A percentile compares a stretch with the other conserved stretches of the same genome.
phyloP scores from a whole-genome alignment of 495 filamentous ascomycete species.

The Paragyromitra xinjiangensis region DNA sequence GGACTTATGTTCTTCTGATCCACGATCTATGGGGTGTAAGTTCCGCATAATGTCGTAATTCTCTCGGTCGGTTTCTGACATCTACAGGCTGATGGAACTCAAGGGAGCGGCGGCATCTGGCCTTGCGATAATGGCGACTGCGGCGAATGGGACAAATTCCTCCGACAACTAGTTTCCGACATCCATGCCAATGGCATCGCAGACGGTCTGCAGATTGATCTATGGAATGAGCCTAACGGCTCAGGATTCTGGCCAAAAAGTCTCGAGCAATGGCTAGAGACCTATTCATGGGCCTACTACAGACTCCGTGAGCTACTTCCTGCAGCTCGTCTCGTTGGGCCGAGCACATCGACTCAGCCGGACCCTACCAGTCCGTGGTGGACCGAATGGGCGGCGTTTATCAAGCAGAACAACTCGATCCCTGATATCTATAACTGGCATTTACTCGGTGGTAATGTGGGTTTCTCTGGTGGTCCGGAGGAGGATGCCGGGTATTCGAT shows the following conservation, averaged over 20 bases:
- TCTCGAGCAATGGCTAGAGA: constrained; percentile 11
- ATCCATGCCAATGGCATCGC: constrained; percentile 9
- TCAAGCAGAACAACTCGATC: constrained; percentile 13
- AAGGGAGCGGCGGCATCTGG: constrained; percentile 17
- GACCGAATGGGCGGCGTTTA: constrained; percentile 13
- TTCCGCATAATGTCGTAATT: neutral
- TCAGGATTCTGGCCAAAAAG: constrained; percentile 9
- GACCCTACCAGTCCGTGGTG: constrained; percentile 1
- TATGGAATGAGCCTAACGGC: constrained; percentile 17
- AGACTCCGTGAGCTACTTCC: constrained; percentile 7
- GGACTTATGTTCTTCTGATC: constrained; percentile 17
- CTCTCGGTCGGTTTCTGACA: neutral
- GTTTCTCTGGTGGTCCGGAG: constrained; percentile 12
- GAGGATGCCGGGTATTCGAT: constrained; percentile 16
- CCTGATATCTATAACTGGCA: constrained; percentile 25
- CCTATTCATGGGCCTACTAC: constrained; percentile 18
- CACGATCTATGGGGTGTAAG: constrained; percentile 14
- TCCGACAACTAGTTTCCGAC: neutral
- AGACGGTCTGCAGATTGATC: constrained; percentile 9
- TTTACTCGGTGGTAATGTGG: constrained; percentile 21
- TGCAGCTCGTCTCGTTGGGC: neutral
- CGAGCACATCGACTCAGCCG: constrained; percentile 10
- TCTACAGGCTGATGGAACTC: constrained; percentile 6
- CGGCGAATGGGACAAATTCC: constrained; percentile 22
- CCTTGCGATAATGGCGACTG: constrained; percentile 16